These are phyloP conservation scores for Cryptococcus sp. DNA, from an alignment of 1,284 basidiomycete genomes.

Conservation along the genomic window DNA sequence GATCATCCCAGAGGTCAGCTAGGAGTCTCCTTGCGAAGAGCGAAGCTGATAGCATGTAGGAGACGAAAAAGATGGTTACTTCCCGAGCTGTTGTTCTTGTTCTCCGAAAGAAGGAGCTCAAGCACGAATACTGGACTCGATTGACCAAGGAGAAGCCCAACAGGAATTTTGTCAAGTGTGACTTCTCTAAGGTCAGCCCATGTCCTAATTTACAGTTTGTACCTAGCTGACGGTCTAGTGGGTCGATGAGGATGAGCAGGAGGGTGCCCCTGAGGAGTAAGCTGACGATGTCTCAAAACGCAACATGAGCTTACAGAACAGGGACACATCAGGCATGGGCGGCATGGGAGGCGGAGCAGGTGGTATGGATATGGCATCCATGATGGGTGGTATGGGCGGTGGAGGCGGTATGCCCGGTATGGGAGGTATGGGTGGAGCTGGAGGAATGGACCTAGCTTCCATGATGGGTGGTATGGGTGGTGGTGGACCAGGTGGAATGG, in stretches of 20 bases:
- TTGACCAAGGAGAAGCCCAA: conserved; percentile 80
- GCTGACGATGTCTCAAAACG: conserved; percentile 3
- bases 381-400: conserved; percentile 28
- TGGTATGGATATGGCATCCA: conserved; percentile 31
- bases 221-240: conserved; percentile 49
- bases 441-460: conserved; percentile 49
- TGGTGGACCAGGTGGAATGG: conserved; percentile 50
- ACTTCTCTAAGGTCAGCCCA: conserved; percentile 66
- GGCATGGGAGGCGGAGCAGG: conserved; percentile 34
- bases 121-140: conserved; percentile 80
- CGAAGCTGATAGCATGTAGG: conserved; percentile 48
- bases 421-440: conserved; percentile 44
- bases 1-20: conserved; percentile 64
- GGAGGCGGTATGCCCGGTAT: conserved; percentile 32
- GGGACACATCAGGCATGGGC: conserved; percentile 1
- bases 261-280: conserved; percentile 53
- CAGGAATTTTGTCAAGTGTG: conserved; percentile 77
- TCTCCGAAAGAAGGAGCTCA: conserved; percentile 72
- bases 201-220: background rate
- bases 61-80: conserved; percentile 60
- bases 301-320: background rate
- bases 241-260: conserved; percentile 94
- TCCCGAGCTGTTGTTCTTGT: conserved; percentile 63
- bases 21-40: background rate
- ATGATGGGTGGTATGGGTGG: conserved; percentile 49